Conservation (phyloP, 2,329 filamentous ascomycete species). For the Cordyceps javanica region DNA sequence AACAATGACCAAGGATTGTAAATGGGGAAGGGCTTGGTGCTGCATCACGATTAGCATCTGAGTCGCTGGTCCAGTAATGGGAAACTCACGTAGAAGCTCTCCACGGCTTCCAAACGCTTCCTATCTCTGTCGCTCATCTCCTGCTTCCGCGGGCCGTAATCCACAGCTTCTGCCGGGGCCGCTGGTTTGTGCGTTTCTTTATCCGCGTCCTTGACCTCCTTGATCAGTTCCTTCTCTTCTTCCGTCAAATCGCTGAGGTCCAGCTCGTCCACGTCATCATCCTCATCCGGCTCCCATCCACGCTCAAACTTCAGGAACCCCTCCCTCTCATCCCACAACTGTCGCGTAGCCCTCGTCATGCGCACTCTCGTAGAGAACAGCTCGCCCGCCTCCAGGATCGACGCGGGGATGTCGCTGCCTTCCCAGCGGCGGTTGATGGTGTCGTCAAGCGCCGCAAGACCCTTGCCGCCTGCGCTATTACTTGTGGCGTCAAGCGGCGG, state of each 20-base stretch:
- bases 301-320: conserved; percentile 87
- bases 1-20: conserved; percentile 91
- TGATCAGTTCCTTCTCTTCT: conserved; percentile 37
- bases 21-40: conserved; percentile 70
- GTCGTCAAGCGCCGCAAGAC: conserved; percentile 73
- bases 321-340: conserved; percentile 92
- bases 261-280: conserved; percentile 41
- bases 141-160: conserved; percentile 43
- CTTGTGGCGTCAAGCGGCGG: conserved; percentile 84
- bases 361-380: conserved; percentile 85
- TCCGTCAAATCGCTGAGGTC: conserved; percentile 38
- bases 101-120: conserved; percentile 64
- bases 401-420: conserved; percentile 88
- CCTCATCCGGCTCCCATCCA: conserved; percentile 60
- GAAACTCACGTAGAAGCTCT: conserved; percentile 73
- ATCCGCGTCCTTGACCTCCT: conserved; percentile 30
- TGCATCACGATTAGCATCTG: conserved; percentile 29
- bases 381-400: conserved; percentile 90
- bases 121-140: conserved; percentile 49
- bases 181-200: conserved; percentile 25
- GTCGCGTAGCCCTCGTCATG: conserved; percentile 84
- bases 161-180: conserved; percentile 22
- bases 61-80: background rate
- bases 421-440: conserved; percentile 83
- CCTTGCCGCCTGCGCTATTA: conserved; percentile 86